Base-by-base conservation (phyloP, 1,284 basidiomycete species). In the Xanthoconium separans region DNA sequence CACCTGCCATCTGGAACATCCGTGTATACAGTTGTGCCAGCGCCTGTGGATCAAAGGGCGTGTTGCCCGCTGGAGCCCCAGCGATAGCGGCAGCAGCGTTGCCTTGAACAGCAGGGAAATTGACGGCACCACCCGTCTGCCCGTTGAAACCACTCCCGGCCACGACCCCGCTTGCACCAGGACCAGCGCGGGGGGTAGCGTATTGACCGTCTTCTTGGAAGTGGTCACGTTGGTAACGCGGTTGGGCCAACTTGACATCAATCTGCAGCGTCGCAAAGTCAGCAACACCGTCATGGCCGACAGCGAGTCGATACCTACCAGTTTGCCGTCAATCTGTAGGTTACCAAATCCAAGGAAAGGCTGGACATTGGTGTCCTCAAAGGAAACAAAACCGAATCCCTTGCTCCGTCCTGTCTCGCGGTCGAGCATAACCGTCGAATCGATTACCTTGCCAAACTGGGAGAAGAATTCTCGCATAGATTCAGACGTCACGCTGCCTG, bases 361-460 rank as follows among this genome's bases (percentile, higher is more conserved):
- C 56, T 93, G 87, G 40, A 95, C 92, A 59, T 90, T 85, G 10
- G 87, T 86, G 60, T 95, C 91, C 66, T 95, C 91, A 64, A 98
- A 97, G 0, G 94, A 97, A 20, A 99, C 89, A 68, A 99, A 99
- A 0, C 97, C 97, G 64, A 98, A 99, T 6, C 97, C 97, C 70
- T 99, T 96, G 73, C 92, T 95, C 46, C 95, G 77, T 33, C 92
- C 91, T 16, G 94, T 98, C 71, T 98, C 94, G 50, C 95, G 89
- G 73, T 99, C 97, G 65, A 98, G 83, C 97, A 99, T 99, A 65
- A 99, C 93, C 0, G 95, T 98, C 47, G 95, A 94, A 71, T 99
- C 96, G 65, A 95, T 89, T 57, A 99, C 93, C 62, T 87, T 88
- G 56, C 96, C 97, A 65, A 84, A 91, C 68, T 95, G 91, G 42